Percentiles rank a stretch among this genome's conserved stretches.
These are phyloP conservation scores for Tulasnella sp. DNA, from an alignment of 768 basidiomycete genomes.

Conservation along the genomic window DNA sequence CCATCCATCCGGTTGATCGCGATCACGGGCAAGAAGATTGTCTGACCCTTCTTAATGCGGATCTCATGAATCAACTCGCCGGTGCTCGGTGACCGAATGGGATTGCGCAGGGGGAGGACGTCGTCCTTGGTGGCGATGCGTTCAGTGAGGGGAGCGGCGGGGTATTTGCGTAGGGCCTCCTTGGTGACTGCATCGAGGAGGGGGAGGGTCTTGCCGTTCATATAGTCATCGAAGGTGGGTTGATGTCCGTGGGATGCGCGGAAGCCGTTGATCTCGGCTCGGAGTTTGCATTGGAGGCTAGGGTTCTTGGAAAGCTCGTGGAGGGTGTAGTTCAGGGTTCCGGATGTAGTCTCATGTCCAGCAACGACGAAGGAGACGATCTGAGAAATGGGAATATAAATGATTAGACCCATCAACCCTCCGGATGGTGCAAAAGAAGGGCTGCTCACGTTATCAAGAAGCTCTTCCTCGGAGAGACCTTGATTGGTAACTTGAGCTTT, in stretches of 20 bases:
- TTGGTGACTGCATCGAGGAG: constrained; percentile 17
- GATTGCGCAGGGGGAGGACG: constrained; percentile 13
- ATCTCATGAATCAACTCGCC: constrained; percentile 1
- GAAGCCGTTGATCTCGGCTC: constrained; percentile 11
- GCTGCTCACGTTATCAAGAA: constrained; percentile 13
- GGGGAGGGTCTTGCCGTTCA: constrained; percentile 11
- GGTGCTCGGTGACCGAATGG: background rate
- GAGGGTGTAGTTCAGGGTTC: constrained; percentile 13
- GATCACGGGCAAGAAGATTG: constrained; percentile 14
- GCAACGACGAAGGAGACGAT: constrained; percentile 8
- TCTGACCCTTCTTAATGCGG: constrained; percentile 16
- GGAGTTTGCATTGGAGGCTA: constrained; percentile 17
- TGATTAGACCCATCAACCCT: too few species aligned
- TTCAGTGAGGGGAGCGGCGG: constrained; percentile 14
- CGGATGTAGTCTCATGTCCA: constrained; percentile 17
- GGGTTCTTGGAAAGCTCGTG: constrained; percentile 14
- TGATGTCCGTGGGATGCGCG: background rate
- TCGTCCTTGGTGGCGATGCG: constrained; percentile 17
- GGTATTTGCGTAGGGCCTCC: constrained; percentile 17
- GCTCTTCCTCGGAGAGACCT: constrained; percentile 14
- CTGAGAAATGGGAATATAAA: background rate
- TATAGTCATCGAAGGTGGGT: constrained; percentile 16
- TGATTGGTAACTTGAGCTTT: background rate
- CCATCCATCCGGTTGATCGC: constrained; percentile 11
- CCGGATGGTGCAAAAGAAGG: background rate